These are phyloP conservation scores for Lactarius hengduanensis DNA, from an alignment of 768 basidiomycete genomes.

Conservation along the genomic window DNA sequence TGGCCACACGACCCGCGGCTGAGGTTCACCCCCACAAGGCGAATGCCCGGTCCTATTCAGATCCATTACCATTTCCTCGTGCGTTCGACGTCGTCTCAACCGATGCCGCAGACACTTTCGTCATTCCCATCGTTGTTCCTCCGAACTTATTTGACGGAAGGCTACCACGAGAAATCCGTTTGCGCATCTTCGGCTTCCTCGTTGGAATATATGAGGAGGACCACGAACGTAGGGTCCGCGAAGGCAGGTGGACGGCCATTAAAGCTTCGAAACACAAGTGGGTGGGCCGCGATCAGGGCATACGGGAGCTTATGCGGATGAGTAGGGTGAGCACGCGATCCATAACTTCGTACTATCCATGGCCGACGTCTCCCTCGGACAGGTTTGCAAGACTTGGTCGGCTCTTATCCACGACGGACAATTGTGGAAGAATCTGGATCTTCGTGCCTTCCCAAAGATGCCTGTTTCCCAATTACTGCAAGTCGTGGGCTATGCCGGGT, in stretches of 20 bases:
- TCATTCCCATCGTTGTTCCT: slow-evolving; percentile 43
- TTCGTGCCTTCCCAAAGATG: slow-evolving; percentile 59
- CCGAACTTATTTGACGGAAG: slow-evolving; percentile 63
- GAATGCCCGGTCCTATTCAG: slow-evolving; percentile 63
- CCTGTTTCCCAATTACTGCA: slow-evolving; percentile 50
- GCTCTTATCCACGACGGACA: slow-evolving; percentile 79
- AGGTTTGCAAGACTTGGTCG: slow-evolving; percentile 82
- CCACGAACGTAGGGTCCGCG: slow-evolving; percentile 43
- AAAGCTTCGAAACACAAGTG: slow-evolving; percentile 67
- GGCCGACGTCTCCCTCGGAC: slow-evolving; percentile 22
- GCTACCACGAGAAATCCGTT: slow-evolving; percentile 68
- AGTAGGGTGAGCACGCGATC: slow-evolving; percentile 59
- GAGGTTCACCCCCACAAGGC: slow-evolving; percentile 37
- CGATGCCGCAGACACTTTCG: slow-evolving; percentile 49
- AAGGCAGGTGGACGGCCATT: slow-evolving; percentile 56
- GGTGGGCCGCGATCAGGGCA: slow-evolving; percentile 72
- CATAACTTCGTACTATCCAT: slow-evolving; percentile 4
- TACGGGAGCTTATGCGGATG: slow-evolving; percentile 75
- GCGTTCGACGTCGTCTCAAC: slow-evolving; percentile 55
- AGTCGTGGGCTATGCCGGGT: slow-evolving; percentile 54
- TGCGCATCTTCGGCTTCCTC: slow-evolving; percentile 56
- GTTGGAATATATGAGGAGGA: slow-evolving; percentile 61
- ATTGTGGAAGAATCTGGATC: slow-evolving; percentile 70
- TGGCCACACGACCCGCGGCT: slow-evolving; percentile 25
- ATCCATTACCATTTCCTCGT: slow-evolving; percentile 50